A percentile compares a stretch with the other conserved stretches of the same genome.
Conservation (phyloP, 169 alveolate species). For the Ichthyophthirius multifiliis region DNA sequence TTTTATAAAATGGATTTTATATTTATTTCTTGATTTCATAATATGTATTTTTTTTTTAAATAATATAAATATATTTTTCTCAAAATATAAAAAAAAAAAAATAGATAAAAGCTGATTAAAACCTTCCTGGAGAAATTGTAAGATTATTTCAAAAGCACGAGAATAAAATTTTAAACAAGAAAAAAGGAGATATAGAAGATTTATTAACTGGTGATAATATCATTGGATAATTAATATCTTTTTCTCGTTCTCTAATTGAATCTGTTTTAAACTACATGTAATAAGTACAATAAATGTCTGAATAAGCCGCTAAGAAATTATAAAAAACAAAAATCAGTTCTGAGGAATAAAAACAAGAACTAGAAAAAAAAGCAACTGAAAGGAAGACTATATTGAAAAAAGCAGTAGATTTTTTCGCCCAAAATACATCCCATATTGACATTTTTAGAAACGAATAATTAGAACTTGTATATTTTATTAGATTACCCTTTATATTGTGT, state of each 20-base stretch:
- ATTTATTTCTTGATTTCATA: slow-evolving; percentile 25
- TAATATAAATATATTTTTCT: neutral
- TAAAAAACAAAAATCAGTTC: neutral
- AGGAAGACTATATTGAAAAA: neutral
- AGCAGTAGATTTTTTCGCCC: slow-evolving; percentile 17
- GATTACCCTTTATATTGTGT: slow-evolving; percentile 12
- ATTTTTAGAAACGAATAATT: slow-evolving; percentile 18
- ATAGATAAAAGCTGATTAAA: neutral
- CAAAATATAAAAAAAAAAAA: neutral
- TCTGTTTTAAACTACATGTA: neutral
- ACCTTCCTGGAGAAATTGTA: neutral
- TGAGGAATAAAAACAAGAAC: slow-evolving; percentile 7
- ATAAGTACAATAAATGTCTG: neutral
- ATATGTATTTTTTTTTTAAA: neutral
- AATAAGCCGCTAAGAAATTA: neutral
- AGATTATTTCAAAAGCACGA: neutral
- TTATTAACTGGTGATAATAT: slow-evolving; percentile 32
- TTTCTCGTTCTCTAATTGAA: neutral
- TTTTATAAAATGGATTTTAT: slow-evolving; percentile 28
- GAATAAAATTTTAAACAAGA: slow-evolving; percentile 18
- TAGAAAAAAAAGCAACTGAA: slow-evolving; percentile 8
- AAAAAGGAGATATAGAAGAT: slow-evolving; percentile 16
- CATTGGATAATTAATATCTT: slow-evolving; percentile 3
- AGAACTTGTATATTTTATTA: slow-evolving; percentile 35
- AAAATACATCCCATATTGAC: slow-evolving; percentile 31